Base-by-base conservation (phyloP, 805 yeast species). In the Yarrowia alimentaria region DNA sequence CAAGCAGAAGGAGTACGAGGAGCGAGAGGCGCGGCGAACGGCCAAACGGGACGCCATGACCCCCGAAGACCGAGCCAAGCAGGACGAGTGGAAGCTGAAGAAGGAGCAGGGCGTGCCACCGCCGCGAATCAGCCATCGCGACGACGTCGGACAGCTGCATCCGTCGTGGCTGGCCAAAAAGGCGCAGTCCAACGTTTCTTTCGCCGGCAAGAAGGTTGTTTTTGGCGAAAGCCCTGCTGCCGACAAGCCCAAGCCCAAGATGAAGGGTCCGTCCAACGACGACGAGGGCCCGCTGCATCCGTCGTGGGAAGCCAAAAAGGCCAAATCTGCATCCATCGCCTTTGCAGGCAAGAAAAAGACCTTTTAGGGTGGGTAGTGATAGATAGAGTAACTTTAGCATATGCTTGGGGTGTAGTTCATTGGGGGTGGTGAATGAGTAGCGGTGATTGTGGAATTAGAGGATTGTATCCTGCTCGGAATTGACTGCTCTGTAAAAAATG, bases 81-180 rank as follows among this genome's bases (percentile, higher is more conserved):
- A 35, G 34, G 22, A 17, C 16, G 48, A 51, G 20, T 26, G 48
- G 19, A 30, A 24, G 13, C 26, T 24, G 17, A 20, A 26, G 3
- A 40, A 40, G 52, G 43, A 40, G 14, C 18, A 28, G 47, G 47
- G 47, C 9, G 33, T 40, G 8, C 11, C 12, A 7, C 47, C 47
- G 4, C 33, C 19, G 19, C 33, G 33, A 13, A n/a, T 6, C 7
- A 12, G 1, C 11, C 47, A 40, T n/a, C 16, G 47, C 19, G 47
- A 40, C 16, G 63, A 56, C 13, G 57, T 62, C 16, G 62, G 63
- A 43, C 68, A 73, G 6, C 56, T 85, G 57, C 99, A 93, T 77
- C 99, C 99, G n/a, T 93, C 99, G 2, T 93, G 99, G 99, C 82
- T 79, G 59, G 99, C 99, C 17, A 86, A 85, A 70, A 80, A 77